These are phyloP conservation scores for Coemansia sp. DNA, from an alignment of 192 early-diverging fungal genomes.

Conservation along the genomic window DNA sequence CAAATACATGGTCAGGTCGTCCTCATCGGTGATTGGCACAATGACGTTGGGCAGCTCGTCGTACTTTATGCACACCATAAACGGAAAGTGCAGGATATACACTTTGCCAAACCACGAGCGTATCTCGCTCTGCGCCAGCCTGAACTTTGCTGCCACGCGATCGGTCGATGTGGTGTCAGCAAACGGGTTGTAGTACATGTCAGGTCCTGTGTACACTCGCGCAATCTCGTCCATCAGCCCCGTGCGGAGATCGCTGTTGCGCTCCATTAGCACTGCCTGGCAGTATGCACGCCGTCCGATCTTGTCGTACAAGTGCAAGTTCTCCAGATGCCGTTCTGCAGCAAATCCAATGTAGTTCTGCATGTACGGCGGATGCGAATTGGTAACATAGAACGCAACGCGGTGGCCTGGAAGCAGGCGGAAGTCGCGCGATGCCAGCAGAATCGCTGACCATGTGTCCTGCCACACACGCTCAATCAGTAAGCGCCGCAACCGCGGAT, in stretches of 20 bases:
- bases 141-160: neutral
- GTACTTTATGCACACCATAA: slow-evolving; percentile 65
- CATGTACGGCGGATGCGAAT: slow-evolving; percentile 64
- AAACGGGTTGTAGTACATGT: slow-evolving; percentile 67
- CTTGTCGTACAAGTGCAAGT: slow-evolving; percentile 58
- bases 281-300: slow-evolving; percentile 59
- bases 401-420: slow-evolving; percentile 57
- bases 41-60: slow-evolving; percentile 59
- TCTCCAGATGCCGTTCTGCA: slow-evolving; percentile 68
- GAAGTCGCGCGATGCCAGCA: slow-evolving; percentile 61
- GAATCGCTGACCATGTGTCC: slow-evolving; percentile 66
- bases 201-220: slow-evolving; percentile 58
- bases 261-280: slow-evolving; percentile 40
- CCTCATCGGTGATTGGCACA: slow-evolving; percentile 55
- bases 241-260: slow-evolving; percentile 28
- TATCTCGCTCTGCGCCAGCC: slow-evolving; percentile 38
- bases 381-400: slow-evolving; percentile 56
- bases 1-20: slow-evolving; percentile 57
- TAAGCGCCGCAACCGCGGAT: slow-evolving; percentile 47
- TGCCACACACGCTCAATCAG: slow-evolving; percentile 68
- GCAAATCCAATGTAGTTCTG: slow-evolving; percentile 65
- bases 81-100: slow-evolving; percentile 66
- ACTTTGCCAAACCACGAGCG: slow-evolving; percentile 64
- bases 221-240: slow-evolving; percentile 54
- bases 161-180: slow-evolving; percentile 7